These are phyloP conservation scores for Vigna unguiculata DNA, from an alignment of 306 rosid species.

Conservation along the genomic window DNA sequence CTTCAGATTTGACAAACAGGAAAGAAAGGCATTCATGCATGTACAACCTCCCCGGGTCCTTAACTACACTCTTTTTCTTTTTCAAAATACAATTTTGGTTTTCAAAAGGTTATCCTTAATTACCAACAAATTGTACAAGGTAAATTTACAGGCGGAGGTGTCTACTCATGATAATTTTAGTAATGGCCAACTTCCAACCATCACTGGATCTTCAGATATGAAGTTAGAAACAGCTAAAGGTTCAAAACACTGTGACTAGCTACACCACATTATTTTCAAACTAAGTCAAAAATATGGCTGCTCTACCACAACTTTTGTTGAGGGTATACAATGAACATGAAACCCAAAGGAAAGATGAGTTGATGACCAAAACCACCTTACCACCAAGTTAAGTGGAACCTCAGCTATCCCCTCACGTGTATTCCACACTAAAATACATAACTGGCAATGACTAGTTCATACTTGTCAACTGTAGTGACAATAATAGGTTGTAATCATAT, in stretches of 20 bases:
- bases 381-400: background rate
- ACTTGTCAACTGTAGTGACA: background rate
- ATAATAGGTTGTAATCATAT: background rate
- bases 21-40: background rate
- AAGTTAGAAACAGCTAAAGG: background rate
- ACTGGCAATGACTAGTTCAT: background rate
- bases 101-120: slow-evolving; percentile 1
- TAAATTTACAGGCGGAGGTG: background rate
- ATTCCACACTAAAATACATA: slow-evolving; percentile 9
- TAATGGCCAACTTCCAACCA: background rate
- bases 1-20: slow-evolving; percentile 6
- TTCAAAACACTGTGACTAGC: background rate
- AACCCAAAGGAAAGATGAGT: background rate
- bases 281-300: background rate
- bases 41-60: background rate
- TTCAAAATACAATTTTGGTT: background rate
- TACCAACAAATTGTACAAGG: background rate
- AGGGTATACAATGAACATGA: background rate
- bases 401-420: background rate
- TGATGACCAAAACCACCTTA: slow-evolving; percentile 16
- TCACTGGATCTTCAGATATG: background rate
- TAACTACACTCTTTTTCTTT: background rate
- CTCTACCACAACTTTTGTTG: background rate
- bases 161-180: background rate
- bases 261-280: background rate